These are phyloP conservation scores for Fusarium albosuccineum DNA, from an alignment of 2,329 filamentous ascomycete genomes.

Conservation along the genomic window DNA sequence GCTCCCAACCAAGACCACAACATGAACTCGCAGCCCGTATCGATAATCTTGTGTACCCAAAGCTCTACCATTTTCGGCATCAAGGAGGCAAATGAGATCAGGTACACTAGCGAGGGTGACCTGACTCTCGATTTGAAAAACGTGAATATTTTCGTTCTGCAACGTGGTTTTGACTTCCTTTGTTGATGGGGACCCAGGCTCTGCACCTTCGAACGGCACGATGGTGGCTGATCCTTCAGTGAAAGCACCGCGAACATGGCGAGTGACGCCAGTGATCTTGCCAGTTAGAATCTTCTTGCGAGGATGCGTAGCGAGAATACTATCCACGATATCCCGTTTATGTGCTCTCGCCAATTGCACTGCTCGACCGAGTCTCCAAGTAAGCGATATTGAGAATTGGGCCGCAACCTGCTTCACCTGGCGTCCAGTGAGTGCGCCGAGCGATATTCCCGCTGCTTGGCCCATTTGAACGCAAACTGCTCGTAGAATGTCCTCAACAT, in stretches of 20 bases:
- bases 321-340: not conserved
- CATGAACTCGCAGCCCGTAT: slow-evolving; percentile 23
- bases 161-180: not conserved
- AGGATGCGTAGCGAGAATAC: not conserved
- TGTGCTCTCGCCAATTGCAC: not conserved
- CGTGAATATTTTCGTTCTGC: not conserved
- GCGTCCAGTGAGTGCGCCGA: not conserved
- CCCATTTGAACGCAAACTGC: not conserved
- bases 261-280: not conserved
- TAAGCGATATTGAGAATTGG: not conserved
- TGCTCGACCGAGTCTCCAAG: not conserved
- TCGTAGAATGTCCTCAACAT: not conserved
- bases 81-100: slow-evolving; percentile 26
- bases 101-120: slow-evolving; percentile 12
- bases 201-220: not conserved
- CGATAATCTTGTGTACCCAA: slow-evolving; percentile 28
- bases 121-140: not conserved
- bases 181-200: fast-evolving
- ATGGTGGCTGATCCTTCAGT: not conserved
- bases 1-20: slow-evolving; percentile 21
- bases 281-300: not conserved
- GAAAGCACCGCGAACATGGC: not conserved
- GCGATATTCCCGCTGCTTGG: not conserved
- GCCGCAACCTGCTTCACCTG: not conserved
- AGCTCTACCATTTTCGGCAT: slow-evolving; percentile 21